A percentile compares a stretch with the other conserved stretches of the same genome.
Conservation (phyloP, 2,329 filamentous ascomycete genomes). For the Raffaelea ambrosiae region DNA sequence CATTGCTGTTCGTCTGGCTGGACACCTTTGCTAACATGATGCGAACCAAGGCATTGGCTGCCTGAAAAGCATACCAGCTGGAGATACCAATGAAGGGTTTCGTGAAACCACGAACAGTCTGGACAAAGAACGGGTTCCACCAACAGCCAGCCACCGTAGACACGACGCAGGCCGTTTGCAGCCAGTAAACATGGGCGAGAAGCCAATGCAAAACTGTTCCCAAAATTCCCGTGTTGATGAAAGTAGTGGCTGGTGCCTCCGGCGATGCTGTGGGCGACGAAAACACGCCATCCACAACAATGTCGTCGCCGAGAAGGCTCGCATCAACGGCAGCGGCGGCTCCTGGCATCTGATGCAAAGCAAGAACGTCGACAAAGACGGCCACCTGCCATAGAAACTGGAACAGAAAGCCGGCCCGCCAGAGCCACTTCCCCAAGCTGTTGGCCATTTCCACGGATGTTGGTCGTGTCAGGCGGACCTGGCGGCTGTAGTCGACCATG, state of each 20-base stretch:
- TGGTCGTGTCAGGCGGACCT: constrained; percentile 30
- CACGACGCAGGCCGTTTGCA: constrained; percentile 9
- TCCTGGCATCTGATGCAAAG: neutral
- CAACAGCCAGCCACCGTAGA: constrained; percentile 34
- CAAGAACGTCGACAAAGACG: constrained; percentile 1
- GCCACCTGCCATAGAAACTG: constrained; percentile 42
- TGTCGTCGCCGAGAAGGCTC: constrained; percentile 11
- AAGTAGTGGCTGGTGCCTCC: no score
- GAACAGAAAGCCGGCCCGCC: constrained; percentile 36
- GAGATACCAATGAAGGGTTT: constrained; percentile 51
- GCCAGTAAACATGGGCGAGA: constrained; percentile 22
- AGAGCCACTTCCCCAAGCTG: constrained; percentile 33
- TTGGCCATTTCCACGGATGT: constrained; percentile 34
- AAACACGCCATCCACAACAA: constrained; percentile 17
- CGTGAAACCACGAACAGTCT: constrained; percentile 51
- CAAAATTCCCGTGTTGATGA: no score
- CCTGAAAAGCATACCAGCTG: constrained; percentile 60
- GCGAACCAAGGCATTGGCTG: constrained; percentile 48
- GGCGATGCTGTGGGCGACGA: no score
- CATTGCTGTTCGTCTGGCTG: constrained; percentile 16
- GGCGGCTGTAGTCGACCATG: constrained; percentile 59
- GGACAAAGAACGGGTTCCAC: constrained; percentile 62
- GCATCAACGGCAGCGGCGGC: no score
- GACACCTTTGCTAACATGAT: constrained; percentile 36
- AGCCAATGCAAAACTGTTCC: constrained; percentile 14